Evolutionary conservation across 225 moss, liverwort and hornwort species (phyloP).

Genomic region (Bryum argenteum): DNA sequence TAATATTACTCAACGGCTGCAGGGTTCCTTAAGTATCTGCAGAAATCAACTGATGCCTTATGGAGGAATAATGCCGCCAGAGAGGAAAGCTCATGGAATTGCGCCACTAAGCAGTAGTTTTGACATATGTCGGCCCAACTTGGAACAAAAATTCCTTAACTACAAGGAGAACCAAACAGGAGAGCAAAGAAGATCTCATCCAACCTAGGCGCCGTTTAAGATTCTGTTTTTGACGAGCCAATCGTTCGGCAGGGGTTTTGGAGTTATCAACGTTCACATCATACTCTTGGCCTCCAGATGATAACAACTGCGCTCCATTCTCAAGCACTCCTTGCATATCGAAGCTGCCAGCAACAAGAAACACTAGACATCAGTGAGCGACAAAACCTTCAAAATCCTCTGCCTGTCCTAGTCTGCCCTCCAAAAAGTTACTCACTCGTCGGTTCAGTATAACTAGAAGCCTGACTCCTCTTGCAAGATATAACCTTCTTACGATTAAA

Average conservation of each 20-base stretch:
- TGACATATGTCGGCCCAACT: background rate
- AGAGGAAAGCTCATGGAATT: slow-evolving; percentile 26
- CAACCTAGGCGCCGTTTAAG: slow-evolving; percentile 79
- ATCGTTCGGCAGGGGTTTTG: slow-evolving; percentile 80
- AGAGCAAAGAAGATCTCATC: slow-evolving; percentile 20
- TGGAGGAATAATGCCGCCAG: slow-evolving; percentile 12
- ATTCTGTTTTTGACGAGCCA: slow-evolving; percentile 83
- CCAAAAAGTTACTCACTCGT: background rate
- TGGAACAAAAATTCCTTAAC: background rate
- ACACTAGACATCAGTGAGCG: slow-evolving; percentile 13
- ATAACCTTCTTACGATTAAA: slow-evolving; percentile 5
- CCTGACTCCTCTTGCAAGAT: background rate
- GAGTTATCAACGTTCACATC: slow-evolving; percentile 86
- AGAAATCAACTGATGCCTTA: slow-evolving; percentile 25
- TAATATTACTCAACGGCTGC: slow-evolving; percentile 24
- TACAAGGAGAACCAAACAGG: background rate
- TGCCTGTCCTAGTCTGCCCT: background rate
- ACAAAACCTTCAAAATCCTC: slow-evolving; percentile 11
- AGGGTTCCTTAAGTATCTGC: slow-evolving; percentile 26
- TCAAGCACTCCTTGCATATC: slow-evolving; percentile 88
- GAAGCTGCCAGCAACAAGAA: slow-evolving; percentile 54
- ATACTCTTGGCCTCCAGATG: slow-evolving; percentile 94
- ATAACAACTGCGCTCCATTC: slow-evolving; percentile 82
- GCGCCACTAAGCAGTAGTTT: background rate
- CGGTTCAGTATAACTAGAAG: slow-evolving; percentile 6